These are phyloP conservation scores for Dentipellis fragilis DNA, from an alignment of 768 basidiomycete species.

Conservation along the genomic window DNA sequence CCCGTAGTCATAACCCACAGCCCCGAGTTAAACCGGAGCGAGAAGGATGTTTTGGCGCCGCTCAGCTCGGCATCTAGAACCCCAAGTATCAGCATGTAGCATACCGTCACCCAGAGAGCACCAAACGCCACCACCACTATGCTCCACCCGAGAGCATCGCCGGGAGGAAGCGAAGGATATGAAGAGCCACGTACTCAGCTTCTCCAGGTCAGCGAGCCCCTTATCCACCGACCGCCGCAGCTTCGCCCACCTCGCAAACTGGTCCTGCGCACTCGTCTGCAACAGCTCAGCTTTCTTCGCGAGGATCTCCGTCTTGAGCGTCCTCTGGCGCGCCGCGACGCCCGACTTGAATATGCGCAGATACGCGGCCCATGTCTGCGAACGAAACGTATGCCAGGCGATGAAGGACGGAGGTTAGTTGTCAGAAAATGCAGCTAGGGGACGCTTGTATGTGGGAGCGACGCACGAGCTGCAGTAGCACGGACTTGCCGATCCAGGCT, in stretches of 20 bases:
- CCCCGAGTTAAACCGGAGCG: slow-evolving; percentile 58
- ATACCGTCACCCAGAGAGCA: background rate
- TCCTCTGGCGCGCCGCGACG: slow-evolving; percentile 45
- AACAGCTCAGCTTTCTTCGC: slow-evolving; percentile 74
- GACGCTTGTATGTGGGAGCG: background rate
- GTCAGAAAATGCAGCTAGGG: no score
- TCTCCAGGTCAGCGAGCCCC: slow-evolving; percentile 82
- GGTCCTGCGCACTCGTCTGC: slow-evolving; percentile 90
- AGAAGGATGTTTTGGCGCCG: slow-evolving; percentile 70
- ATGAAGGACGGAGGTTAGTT: background rate
- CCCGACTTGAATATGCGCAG: slow-evolving; percentile 52
- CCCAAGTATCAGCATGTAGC: background rate
- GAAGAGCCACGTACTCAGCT: slow-evolving; percentile 65
- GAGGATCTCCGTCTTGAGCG: slow-evolving; percentile 75
- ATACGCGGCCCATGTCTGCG: slow-evolving; percentile 66
- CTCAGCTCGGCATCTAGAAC: slow-evolving; percentile 61
- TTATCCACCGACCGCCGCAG: slow-evolving; percentile 86
- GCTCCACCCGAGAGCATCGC: background rate
- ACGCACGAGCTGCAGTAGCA: slow-evolving; percentile 73
- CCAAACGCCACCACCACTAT: background rate
- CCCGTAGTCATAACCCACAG: slow-evolving; percentile 87
- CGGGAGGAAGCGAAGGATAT: background rate
- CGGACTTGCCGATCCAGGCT: slow-evolving; percentile 82
- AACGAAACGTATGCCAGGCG: background rate
- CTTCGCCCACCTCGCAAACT: slow-evolving; percentile 98